Percentiles rank a stretch among this genome's conserved stretches.
Evolutionary conservation across 2,329 filamentous ascomycete species (phyloP).

Genomic region (Beauveria medogensis): DNA sequence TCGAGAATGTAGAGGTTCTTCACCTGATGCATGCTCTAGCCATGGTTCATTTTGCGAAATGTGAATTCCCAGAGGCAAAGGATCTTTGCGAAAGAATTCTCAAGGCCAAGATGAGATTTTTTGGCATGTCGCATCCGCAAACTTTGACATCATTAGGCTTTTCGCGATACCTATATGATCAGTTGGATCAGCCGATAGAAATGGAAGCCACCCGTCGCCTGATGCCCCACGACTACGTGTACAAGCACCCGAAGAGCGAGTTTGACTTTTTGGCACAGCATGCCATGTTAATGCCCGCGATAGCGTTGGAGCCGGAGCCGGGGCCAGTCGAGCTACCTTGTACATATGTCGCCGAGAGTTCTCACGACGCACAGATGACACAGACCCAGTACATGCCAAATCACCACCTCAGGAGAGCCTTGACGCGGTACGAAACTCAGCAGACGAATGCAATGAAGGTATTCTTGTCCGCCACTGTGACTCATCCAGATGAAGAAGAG

Average conservation of each 20-base stretch:
- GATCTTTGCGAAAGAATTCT: background rate
- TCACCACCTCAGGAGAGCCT: background rate
- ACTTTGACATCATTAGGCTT: background rate
- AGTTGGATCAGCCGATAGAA: background rate
- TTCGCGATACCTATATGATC: background rate
- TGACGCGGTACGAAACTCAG: background rate
- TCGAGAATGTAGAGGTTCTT: background rate
- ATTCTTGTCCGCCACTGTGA: background rate
- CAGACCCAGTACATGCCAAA: background rate
- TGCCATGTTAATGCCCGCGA: background rate
- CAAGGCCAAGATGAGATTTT: background rate
- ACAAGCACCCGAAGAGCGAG: background rate
- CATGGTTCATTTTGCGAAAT: background rate
- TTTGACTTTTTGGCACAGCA: background rate
- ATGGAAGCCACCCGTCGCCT: background rate
- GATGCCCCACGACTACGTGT: background rate
- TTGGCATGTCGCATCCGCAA: background rate
- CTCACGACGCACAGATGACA: background rate
- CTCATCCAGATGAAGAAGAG: background rate
- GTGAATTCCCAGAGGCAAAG: background rate
- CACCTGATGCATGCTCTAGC: background rate
- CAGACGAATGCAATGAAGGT: background rate
- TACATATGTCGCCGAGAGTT: background rate
- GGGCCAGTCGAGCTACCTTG: background rate
- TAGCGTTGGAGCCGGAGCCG: background rate